Evolutionary conservation across 73 alveolate species (phyloP), one percentile per base, ranked within the genome.

Genomic region (Paramecium pentaurelia): DNA sequence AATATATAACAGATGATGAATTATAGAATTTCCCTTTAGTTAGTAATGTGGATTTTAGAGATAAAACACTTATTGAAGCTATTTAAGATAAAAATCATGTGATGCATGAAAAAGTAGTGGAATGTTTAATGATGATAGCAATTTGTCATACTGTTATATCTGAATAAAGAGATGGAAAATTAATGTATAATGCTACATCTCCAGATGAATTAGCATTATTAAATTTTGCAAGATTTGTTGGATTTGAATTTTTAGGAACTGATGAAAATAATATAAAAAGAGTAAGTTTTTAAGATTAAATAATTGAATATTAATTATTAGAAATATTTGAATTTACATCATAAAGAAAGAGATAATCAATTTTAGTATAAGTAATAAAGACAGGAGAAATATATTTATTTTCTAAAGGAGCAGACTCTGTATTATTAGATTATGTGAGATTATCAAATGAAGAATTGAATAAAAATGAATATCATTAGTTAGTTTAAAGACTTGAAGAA

Each of bases 151-250:
- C 97, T 20, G 92, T 95, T 47, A 83, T 95, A 45, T 34, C 77
- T 7, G 97, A 96, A 37, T 42, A 92, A 51, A 93, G 94, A 64
- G 88, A 84, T 27, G 94, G 96, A 14, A 93, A 47, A 75, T 86
- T 96, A 22, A 86, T 94, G 38, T 96, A 94, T 89, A 92, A 95
- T 71, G 94, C 97, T 11, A 93, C 98, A 38, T 96, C 99, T 0
- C 98, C 99, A 2, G 99, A 97, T 93, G 99, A 97, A 90, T 90
- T 96, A 58, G 98, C 99, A 25, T 89, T 98, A 36, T 94, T 97
- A 47, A 71, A 86, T 12, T 93, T 94, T 89, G 98, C 98, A 7
- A 87, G 96, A 90, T 94, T 95, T 84, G 97, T 96, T 7, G 96
- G 97, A 58, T 86, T 64, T 89, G 95, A 92, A 60, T 93, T 92